Percentiles rank a stretch among this genome's conserved stretches.
Evolutionary conservation across 306 rosid genomes (phyloP).

Genomic region (Hippophae gyantsensis): DNA sequence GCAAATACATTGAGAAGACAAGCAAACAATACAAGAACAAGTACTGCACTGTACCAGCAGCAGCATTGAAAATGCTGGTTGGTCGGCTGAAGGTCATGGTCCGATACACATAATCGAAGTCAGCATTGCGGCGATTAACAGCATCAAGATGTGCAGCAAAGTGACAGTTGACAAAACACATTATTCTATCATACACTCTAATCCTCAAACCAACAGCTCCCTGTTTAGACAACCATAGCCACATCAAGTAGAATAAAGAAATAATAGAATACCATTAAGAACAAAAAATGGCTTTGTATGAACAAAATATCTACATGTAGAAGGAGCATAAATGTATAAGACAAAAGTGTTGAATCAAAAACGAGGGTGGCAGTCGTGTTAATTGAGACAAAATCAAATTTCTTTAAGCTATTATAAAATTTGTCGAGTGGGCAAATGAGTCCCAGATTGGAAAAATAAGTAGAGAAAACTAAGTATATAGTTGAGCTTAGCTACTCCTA

Average conservation of each 20-base stretch:
- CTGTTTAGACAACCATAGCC: constrained; percentile 46
- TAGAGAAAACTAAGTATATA: too few relatives aligned
- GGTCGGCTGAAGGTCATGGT: constrained; percentile 75
- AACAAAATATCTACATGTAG: constrained; percentile 7
- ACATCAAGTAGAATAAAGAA: constrained; percentile 25
- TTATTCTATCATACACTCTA: constrained; percentile 65
- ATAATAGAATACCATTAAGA: constrained; percentile 1
- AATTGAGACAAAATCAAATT: too few relatives aligned
- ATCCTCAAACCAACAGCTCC: constrained; percentile 98
- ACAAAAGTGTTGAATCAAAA: background rate
- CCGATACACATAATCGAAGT: constrained; percentile 82
- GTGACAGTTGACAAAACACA: constrained; percentile 96
- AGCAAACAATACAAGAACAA: constrained; percentile 36
- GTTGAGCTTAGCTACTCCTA: too few relatives aligned
- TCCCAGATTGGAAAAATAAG: too few relatives aligned
- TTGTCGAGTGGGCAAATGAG: too few relatives aligned
- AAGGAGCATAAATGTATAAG: constrained; percentile 1
- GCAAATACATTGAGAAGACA: constrained; percentile 46
- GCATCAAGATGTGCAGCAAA: constrained; percentile 98
- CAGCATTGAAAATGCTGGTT: constrained; percentile 42
- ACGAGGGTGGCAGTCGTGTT: too few relatives aligned
- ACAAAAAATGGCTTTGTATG: constrained; percentile 4
- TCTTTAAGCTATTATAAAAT: too few relatives aligned
- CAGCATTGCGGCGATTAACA: constrained; percentile 87
- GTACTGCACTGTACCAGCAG: constrained; percentile 56